phyloP scores from a whole-genome alignment of 2,329 filamentous ascomycete genomes.

The Epichloe bromicola region DNA sequence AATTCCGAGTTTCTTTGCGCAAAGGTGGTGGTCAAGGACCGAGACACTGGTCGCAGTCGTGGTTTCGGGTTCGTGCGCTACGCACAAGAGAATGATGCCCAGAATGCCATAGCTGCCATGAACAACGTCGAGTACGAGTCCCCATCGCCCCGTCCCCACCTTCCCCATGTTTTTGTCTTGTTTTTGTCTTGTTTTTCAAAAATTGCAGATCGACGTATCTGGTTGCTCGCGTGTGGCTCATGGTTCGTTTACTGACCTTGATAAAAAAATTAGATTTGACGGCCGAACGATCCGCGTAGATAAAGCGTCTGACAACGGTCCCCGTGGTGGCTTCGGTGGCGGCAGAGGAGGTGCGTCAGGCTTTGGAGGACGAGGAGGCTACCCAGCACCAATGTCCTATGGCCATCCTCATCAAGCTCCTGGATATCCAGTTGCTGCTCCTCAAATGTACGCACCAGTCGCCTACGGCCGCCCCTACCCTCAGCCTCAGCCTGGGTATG shows the following conservation, averaged over 20 bases:
- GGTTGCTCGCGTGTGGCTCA: background rate
- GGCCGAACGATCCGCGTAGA: constrained; percentile 90
- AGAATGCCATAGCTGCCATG: constrained; percentile 64
- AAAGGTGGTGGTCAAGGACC: constrained; percentile 94
- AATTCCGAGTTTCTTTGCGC: constrained; percentile 7
- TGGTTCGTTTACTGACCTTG: constrained; percentile 4
- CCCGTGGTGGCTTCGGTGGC: constrained; percentile 33
- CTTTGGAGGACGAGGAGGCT: constrained; percentile 33
- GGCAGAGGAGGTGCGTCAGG: constrained; percentile 24
- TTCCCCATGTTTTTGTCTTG: background rate
- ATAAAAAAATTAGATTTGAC: constrained; percentile 73
- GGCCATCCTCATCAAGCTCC: constrained; percentile 24
- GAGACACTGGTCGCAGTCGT: constrained; percentile 89
- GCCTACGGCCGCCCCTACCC: constrained; percentile 27
- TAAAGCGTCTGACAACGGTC: constrained; percentile 74
- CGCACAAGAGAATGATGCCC: constrained; percentile 59
- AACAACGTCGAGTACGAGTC: constrained; percentile 74
- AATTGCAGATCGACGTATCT: background rate
- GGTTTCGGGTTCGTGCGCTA: constrained; percentile 97
- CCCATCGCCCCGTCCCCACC: constrained; percentile 11
- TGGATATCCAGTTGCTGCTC: constrained; percentile 20
- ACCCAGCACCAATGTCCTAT: constrained; percentile 27
- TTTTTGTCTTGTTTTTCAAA: background rate
- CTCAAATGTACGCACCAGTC: constrained; percentile 25
- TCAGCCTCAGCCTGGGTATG: constrained; percentile 21